Percentiles rank a stretch among this genome's conserved stretches.
Conservation (phyloP, 306 rosid genomes). For the Oemleria cerasiformis region DNA sequence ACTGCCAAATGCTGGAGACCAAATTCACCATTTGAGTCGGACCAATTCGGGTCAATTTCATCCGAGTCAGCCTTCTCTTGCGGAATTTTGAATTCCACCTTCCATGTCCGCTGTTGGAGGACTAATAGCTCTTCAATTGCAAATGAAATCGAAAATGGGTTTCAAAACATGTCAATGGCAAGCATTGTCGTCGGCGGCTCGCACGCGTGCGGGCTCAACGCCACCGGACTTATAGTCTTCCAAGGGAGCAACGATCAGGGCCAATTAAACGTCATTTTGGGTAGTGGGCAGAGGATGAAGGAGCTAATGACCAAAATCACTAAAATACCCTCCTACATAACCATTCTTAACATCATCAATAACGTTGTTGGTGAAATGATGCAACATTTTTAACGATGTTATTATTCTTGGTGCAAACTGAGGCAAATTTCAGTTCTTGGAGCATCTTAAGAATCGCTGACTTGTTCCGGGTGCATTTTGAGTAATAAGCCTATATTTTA, state of each 20-base stretch:
- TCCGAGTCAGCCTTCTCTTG: slow-evolving; percentile 85
- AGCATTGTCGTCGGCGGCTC: slow-evolving; percentile 56
- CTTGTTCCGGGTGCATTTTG: no score
- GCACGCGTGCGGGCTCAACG: slow-evolving; percentile 70
- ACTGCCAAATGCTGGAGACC: slow-evolving; percentile 63
- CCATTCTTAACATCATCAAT: no score
- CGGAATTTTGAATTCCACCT: slow-evolving; percentile 40
- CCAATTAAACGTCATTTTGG: slow-evolving; percentile 42
- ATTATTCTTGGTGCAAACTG: no score
- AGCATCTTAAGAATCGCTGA: no score
- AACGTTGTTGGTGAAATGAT: no score
- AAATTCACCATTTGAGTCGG: slow-evolving; percentile 26
- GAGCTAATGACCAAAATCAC: no score
- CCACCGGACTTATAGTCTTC: slow-evolving; percentile 56
- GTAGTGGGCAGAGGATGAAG: no score
- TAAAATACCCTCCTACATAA: no score
- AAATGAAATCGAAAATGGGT: slow-evolving; percentile 34
- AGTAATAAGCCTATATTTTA: no score
- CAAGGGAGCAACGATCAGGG: slow-evolving; percentile 54
- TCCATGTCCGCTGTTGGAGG: slow-evolving; percentile 68
- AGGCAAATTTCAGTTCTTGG: no score
- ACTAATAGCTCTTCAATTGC: slow-evolving; percentile 9
- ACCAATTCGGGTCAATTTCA: slow-evolving; percentile 48
- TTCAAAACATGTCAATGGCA: slow-evolving; percentile 51
- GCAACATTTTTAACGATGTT: no score